Base-by-base conservation (phyloP, 2,329 filamentous ascomycete species). In the Colletotrichum siamense region DNA sequence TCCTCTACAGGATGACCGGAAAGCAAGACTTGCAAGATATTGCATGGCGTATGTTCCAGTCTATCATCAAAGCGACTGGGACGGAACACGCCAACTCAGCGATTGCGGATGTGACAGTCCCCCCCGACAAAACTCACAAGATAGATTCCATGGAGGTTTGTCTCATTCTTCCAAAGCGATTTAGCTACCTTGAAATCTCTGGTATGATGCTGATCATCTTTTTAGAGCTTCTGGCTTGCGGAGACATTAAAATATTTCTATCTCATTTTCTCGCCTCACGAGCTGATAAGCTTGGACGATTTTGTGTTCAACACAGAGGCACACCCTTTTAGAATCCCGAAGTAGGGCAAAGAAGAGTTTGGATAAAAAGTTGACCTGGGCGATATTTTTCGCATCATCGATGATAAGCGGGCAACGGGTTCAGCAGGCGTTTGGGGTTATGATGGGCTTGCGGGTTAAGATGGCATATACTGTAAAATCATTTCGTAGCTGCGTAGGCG, bases 231-330 rank as follows among this genome's bases (percentile, higher is more conserved):
- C 80, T 95, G 94, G 92, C 85, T 94, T 80, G 91, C 92, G 0
- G 93, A 95, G 85, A 95, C 93, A 18, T 84, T 95, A 75, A 95
- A 95, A 84, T 95, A 95, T 78, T 95, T 95, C 73, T 95, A 93
- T 79, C 82, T 95, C 66, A 89, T 95, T 32, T 95, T 95, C 79
- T 91, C 90, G 26, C 89, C 93, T 18, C 90, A 92, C 1, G 88
- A 90, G n/a, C 79, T 92, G 34, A 86, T 94, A 55, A 93, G 88
- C 80, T 83, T 95, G 80, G 94, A 95, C 82, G 89, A 94, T 10
- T 95, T 88, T 82, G 92, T 95, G 52, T 83, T 92, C 36, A 91
- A 90, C 71, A 91, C 89, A 0, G 89, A 90, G 79, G 89, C 88
- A 3, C 89, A 90, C 78, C 89, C 89, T 1, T 81, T 87, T 28